Evolutionary conservation across 1,284 basidiomycete genomes (phyloP), one percentile per base, ranked within the genome.

Genomic region (Ganoderma meredithae): DNA sequence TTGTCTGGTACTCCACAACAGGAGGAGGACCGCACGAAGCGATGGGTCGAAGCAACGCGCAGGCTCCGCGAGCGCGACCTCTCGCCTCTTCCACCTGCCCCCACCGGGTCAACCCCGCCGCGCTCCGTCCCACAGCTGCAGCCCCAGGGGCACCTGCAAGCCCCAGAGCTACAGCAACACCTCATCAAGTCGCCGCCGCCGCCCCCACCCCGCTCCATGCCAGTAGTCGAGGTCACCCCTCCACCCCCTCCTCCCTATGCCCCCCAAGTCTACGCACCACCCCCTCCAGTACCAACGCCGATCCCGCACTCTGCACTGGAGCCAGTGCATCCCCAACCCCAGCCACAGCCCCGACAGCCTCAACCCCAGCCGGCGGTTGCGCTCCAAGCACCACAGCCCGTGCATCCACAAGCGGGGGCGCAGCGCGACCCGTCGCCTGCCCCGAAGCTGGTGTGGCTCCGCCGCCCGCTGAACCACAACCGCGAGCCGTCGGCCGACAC

Each of bases 21-120:
- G 64, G 74, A 74, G 43, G 73, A 75, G 12, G 74, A 76, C 41
- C 76, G 78, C 55, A 76, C 74, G 8, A 73, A 76, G 56, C 74
- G 74, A 13, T 79, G 77, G 77, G 74, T 79, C 12, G 74, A 77
- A 49, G 70, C 75, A 25, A 76, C 76, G 13, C 70, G 74, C 33
- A 71, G 73, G 65, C 22, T 70, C 60, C 64, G 72, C 22, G 73
- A 75, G 55, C 66, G 65, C 68, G 68, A 74, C 36, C 64, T 55
- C 31, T 69, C 71, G n/a, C 68, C 71, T 15, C 65, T 62, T 17
- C 68, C 66, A 3, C 49, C 44, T 2, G 44, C 60, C 22, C 47
- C 56, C n/a, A 41, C 47, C 13, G 25, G 12, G 19, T 3, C 19
- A 19, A 55, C 52, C 10, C 39, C 61, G 0, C 60, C 64, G 40